phyloP scores from a whole-genome alignment of 768 basidiomycete genomes.

The Suillus decipiens region DNA sequence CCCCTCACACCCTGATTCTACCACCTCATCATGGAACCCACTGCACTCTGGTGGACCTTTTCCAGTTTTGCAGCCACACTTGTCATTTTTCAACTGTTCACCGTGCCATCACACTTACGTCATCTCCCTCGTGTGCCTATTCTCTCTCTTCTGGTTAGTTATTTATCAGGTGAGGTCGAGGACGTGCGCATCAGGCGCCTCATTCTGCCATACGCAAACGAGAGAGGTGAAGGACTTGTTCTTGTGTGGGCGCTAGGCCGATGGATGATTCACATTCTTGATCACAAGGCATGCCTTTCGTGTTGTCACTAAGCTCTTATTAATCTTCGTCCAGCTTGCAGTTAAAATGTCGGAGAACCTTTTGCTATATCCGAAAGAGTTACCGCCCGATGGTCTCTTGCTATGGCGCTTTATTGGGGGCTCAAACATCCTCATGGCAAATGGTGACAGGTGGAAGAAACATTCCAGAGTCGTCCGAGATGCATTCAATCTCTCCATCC shows the following conservation, averaged over 20 bases:
- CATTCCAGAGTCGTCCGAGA: conserved; percentile 38
- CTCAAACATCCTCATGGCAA: conserved; percentile 40
- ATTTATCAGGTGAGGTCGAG: conserved; percentile 35
- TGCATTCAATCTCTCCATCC: conserved; percentile 36
- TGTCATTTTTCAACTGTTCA: conserved; percentile 7
- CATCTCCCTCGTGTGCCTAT: conserved; percentile 39
- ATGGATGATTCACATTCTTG: conserved; percentile 44
- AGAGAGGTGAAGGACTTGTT: conserved; percentile 34
- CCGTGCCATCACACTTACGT: conserved; percentile 31
- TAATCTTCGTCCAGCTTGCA: background rate
- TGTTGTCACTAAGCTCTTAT: background rate
- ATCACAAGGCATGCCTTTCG: conserved; percentile 28
- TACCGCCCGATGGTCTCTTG: conserved; percentile 34
- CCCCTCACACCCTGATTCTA: background rate
- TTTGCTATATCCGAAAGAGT: conserved; percentile 19
- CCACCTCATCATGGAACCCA: background rate
- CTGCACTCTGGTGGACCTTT: background rate
- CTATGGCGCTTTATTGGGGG: conserved; percentile 38
- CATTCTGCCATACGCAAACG: conserved; percentile 37
- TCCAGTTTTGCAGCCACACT: background rate
- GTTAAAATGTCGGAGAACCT: conserved; percentile 24
- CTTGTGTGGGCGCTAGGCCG: conserved; percentile 41
- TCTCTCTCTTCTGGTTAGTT: conserved; percentile 35
- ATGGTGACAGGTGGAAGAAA: conserved; percentile 40
- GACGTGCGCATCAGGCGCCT: conserved; percentile 36